Evolutionary conservation across 2,329 filamentous ascomycete species (phyloP), one percentile per base, ranked within the genome.

Genomic region (Aspergillus pseudotamarii): DNA sequence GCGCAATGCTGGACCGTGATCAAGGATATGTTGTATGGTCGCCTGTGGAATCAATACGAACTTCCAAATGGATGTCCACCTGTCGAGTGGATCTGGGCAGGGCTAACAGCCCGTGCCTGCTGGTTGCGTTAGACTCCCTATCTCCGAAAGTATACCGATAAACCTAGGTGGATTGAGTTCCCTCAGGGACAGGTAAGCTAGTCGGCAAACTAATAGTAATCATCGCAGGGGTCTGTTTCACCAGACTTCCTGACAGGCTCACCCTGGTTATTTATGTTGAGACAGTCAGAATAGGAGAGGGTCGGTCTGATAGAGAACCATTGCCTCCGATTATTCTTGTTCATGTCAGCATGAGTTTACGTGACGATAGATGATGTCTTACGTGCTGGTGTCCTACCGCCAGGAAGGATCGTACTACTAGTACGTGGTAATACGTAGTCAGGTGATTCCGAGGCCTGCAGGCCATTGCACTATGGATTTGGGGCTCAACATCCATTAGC

Each of bases 401-500:
- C 10, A 46, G n/a, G 43, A 48, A 48, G 21, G 10, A 26, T 48
- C 23, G 14, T 26, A 26, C 23, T 11, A 26, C 45, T 26, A 26
- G 2, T 11, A 26, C 45, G 21, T 48, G 23, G 45, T 48, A 9
- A 48, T 28, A 26, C 4, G 26, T 26, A 16, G 26, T 50, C 46
- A 50, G 46, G 26, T 50, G 46, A 26, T 43, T 28, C 50, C 45
- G n/a, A 38, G 32, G 45, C 32, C 57, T 50, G 32, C 32, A 34
- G 32, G 32, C 32, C 32, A 34, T 58, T 50, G 57, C 57, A 45
- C 32, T 50, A 58, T 48, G 57, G 43, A 26, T 28, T 58, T 58
- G 57, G 57, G 57, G 57, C 57, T 58, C 57, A 58, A 51, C n/a
- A 50, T 50, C 41, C 16, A 50, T 19, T 30, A 50, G 46, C 46